Conservation (phyloP, 1,284 basidiomycete species). For the Fomitopsis palustris region DNA sequence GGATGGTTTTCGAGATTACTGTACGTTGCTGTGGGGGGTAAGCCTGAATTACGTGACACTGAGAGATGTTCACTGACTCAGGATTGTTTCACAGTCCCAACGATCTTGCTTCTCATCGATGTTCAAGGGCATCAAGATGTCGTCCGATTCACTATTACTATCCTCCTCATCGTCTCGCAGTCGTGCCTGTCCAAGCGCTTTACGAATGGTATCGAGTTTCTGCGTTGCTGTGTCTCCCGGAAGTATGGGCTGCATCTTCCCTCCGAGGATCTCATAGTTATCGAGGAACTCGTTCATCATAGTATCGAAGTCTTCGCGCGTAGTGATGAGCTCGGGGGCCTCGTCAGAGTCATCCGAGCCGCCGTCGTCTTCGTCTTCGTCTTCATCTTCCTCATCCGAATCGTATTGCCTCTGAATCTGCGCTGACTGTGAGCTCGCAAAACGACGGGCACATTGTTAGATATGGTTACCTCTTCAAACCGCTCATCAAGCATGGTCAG, state of each 20-base stretch:
- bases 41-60: not conserved
- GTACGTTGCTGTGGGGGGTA: conserved; percentile 72
- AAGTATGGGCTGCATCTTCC: conserved; percentile 78
- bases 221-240: conserved; percentile 68
- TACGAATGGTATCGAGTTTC: conserved; percentile 77
- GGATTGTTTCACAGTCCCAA: conserved; percentile 95
- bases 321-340: conserved; percentile 73
- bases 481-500: conserved; percentile 88
- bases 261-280: conserved; percentile 90
- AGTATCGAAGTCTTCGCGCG: conserved; percentile 83
- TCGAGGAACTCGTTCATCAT: conserved; percentile 96
- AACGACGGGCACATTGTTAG: not conserved
- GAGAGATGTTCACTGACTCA: conserved; percentile 56
- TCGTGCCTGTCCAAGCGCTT: conserved; percentile 72
- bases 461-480: conserved; percentile 78
- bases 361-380: conserved; percentile 49
- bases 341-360: conserved; percentile 53
- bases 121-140: conserved; percentile 50
- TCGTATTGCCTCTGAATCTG: conserved; percentile 79
- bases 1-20: conserved; percentile 96
- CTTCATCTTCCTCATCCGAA: conserved; percentile 58
- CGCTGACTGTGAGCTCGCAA: not conserved
- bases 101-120: conserved; percentile 69
- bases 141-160: conserved; percentile 42
- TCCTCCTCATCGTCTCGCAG: conserved; percentile 34